phyloP scores from a whole-genome alignment of 2,329 filamentous ascomycete species.

The Fusarium illudens region DNA sequence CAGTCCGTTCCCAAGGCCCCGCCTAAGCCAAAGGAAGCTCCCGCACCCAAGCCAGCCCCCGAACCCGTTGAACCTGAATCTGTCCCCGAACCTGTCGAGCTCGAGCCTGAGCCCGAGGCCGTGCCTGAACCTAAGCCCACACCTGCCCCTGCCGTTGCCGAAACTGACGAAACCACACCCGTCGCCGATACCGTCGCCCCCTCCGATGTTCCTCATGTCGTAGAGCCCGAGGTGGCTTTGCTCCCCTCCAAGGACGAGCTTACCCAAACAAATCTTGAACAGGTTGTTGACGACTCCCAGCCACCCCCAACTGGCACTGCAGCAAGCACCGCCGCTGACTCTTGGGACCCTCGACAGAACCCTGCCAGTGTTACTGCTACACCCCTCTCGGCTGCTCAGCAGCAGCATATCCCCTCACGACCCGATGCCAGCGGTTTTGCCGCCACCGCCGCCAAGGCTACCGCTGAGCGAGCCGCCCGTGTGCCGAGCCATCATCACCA shows the following conservation, averaged over 20 bases:
- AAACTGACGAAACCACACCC: conserved; percentile 41
- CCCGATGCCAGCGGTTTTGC: conserved; percentile 73
- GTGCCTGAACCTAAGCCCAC: conserved; percentile 47
- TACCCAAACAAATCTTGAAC: conserved; percentile 91
- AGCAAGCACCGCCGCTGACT: conserved; percentile 89
- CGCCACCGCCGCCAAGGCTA: conserved; percentile 83
- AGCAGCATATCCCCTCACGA: conserved; percentile 66
- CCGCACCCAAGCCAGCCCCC: conserved; percentile 53
- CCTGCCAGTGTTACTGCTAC: conserved; percentile 70
- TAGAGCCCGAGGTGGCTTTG: conserved; percentile 58
- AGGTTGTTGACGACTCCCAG: conserved; percentile 82
- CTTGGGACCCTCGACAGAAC: conserved; percentile 75
- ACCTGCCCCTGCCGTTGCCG: conserved; percentile 43
- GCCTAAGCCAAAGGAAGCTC: conserved; percentile 62
- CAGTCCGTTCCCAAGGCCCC: conserved; percentile 66
- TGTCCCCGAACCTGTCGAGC: conserved; percentile 44
- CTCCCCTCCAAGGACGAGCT: conserved; percentile 81
- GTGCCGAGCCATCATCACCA: conserved; percentile 71
- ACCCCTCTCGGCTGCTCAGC: conserved; percentile 70
- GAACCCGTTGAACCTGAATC: conserved; percentile 50
- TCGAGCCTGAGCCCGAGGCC: conserved; percentile 47
- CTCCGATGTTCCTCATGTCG: conserved; percentile 27
- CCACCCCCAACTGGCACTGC: conserved; percentile 82
- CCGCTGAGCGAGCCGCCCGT: conserved; percentile 68
- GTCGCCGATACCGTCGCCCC: conserved; percentile 45